Conservation (phyloP, 2,329 filamentous ascomycete genomes). For the Monascus ruber region DNA sequence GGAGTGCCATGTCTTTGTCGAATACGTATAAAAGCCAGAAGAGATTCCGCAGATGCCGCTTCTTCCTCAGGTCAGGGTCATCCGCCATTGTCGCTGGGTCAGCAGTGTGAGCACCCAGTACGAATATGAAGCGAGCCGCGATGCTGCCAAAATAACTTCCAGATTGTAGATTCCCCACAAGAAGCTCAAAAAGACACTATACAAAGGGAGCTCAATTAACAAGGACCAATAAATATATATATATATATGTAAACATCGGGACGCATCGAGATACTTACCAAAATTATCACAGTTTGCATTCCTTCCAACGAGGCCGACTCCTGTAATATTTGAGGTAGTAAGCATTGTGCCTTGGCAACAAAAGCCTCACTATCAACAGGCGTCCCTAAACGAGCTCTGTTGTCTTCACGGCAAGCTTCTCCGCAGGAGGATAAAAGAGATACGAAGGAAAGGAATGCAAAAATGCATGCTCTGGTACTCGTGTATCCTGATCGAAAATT, state of each 20-base stretch:
- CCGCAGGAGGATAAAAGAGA: constrained; percentile 7
- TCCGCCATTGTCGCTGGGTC: constrained; percentile 6
- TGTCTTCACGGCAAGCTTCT: not conserved
- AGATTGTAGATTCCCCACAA: constrained; percentile 37
- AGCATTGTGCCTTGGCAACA: constrained; percentile 29
- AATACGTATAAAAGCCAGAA: constrained; percentile 47
- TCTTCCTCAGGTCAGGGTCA: constrained; percentile 8
- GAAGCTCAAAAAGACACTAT: constrained; percentile 34
- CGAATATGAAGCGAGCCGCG: constrained; percentile 39
- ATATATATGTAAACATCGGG: too few relatives aligned
- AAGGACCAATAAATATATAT: too few relatives aligned
- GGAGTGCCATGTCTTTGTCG: constrained; percentile 46
- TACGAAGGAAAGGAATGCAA: constrained; percentile 37
- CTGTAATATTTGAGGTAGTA: constrained; percentile 35
- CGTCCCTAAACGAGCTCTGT: too few relatives aligned
- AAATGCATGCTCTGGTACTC: constrained; percentile 36
- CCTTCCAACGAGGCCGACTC: constrained; percentile 32
- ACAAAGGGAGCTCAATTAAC: not conserved
- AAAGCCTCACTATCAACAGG: constrained; percentile 32
- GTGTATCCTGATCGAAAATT: constrained; percentile 14
- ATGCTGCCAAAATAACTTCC: constrained; percentile 35
- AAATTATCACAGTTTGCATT: constrained; percentile 37
- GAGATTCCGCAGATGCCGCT: constrained; percentile 26
- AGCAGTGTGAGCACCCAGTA: constrained; percentile 37
- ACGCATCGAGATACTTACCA: too few relatives aligned